Percentiles rank a stretch among this genome's conserved stretches.
phyloP scores from a whole-genome alignment of 352 stramenopile genomes.

The Phytophthora lateralis region DNA sequence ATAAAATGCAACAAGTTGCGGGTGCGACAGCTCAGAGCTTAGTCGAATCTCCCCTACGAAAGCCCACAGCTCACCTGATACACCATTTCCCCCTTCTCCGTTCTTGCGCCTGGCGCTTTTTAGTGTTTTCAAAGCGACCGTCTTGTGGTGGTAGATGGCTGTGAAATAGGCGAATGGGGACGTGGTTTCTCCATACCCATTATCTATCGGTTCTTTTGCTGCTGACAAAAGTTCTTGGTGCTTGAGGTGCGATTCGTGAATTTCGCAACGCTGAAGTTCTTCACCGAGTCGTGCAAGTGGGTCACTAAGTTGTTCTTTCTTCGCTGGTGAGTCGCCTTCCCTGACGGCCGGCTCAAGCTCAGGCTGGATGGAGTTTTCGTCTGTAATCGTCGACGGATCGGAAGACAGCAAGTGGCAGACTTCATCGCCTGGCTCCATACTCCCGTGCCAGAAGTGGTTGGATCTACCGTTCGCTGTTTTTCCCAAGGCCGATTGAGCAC shows the following conservation, averaged over 20 bases:
- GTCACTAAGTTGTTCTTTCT: not conserved
- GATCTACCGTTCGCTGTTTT: conserved; percentile 22
- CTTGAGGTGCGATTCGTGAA: conserved; percentile 19
- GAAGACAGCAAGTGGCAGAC: conserved; percentile 25
- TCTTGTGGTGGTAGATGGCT: conserved; percentile 25
- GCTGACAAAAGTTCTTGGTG: conserved; percentile 5
- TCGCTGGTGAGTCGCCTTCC: conserved; percentile 1
- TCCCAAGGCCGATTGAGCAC: not conserved
- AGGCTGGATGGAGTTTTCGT: conserved; percentile 16
- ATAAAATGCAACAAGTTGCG: conserved; percentile 36
- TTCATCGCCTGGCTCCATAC: conserved; percentile 26
- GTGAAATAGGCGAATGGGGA: conserved; percentile 38
- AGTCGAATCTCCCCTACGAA: conserved; percentile 39
- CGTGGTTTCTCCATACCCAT: conserved; percentile 5
- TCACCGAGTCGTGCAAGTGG: conserved; percentile 23
- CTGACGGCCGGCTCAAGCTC: conserved; percentile 14
- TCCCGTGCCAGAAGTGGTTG: conserved; percentile 26
- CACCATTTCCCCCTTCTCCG: not conserved
- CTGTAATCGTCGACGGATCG: conserved; percentile 17
- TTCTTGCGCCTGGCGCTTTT: not conserved
- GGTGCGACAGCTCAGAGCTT: conserved; percentile 34
- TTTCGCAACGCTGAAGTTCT: conserved; percentile 22
- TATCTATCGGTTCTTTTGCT: not conserved
- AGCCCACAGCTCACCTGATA: conserved; percentile 10
- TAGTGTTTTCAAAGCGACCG: conserved; percentile 29